These are phyloP conservation scores for Hemerocallis citrina DNA, from an alignment of 106 monocot genomes.

Conservation along the genomic window DNA sequence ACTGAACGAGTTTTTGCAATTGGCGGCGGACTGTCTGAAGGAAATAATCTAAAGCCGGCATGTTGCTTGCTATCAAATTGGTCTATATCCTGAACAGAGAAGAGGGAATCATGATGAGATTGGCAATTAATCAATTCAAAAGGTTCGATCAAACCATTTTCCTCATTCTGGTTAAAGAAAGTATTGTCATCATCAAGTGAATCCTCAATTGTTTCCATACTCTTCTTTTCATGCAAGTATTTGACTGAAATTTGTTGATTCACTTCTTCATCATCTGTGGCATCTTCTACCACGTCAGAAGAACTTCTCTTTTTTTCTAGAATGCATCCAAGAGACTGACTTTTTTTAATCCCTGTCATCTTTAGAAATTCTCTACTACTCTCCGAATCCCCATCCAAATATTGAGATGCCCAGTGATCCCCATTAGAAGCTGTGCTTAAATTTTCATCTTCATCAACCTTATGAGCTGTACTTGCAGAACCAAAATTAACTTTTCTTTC, in stretches of 20 bases:
- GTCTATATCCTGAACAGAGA: constrained; percentile 14
- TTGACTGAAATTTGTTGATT: constrained; percentile 8
- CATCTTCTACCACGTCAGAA: constrained; percentile 9
- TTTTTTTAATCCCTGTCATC: constrained; percentile 28
- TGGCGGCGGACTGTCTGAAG: background rate
- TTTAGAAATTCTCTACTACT: constrained; percentile 8
- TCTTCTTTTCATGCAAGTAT: constrained; percentile 2
- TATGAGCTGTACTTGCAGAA: constrained; percentile 4
- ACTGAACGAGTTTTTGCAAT: constrained; percentile 26
- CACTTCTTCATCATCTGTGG: constrained; percentile 17
- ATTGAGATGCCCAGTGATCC: constrained; percentile 29
- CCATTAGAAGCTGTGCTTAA: constrained; percentile 25
- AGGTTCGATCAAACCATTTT: constrained; percentile 3
- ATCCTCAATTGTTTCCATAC: background rate
- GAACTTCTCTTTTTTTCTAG: constrained; percentile 17
- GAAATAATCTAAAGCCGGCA: constrained; percentile 9
- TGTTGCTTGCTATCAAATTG: constrained; percentile 4
- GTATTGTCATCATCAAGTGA: background rate
- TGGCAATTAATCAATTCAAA: background rate
- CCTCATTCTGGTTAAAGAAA: background rate
- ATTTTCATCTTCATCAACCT: constrained; percentile 7
- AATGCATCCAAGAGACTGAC: constrained; percentile 38
- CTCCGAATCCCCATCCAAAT: constrained; percentile 12
- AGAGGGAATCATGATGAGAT: constrained; percentile 9
- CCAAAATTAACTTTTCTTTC: constrained; percentile 2